Conservation (phyloP, 495 filamentous ascomycete species). For the Penicillium silybi region DNA sequence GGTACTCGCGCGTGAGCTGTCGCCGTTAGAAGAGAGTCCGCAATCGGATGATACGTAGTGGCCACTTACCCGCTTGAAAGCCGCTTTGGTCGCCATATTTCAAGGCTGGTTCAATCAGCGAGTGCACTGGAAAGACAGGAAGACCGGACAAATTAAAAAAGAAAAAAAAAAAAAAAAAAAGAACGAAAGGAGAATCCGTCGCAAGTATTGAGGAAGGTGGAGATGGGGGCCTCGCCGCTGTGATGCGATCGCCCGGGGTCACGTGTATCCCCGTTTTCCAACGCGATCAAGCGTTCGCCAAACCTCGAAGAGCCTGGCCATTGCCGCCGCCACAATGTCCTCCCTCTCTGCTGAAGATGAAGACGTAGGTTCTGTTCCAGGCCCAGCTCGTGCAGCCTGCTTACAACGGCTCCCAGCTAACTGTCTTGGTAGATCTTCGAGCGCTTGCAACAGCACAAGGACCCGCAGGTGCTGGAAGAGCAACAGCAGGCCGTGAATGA, state of each 20-base stretch:
- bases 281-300: slow-evolving; percentile 13
- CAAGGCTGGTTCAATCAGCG: not conserved
- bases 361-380: slow-evolving; percentile 24
- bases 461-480: slow-evolving; percentile 58
- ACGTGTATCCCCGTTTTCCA: slow-evolving; percentile 25
- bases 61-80: slow-evolving; percentile 72
- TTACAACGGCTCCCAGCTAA: not conserved
- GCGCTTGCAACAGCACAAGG: slow-evolving; percentile 56
- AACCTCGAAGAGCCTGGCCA: slow-evolving; percentile 24
- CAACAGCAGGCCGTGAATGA: slow-evolving; percentile 60
- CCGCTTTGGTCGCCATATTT: slow-evolving; percentile 74
- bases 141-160: not conserved
- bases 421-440: slow-evolving; percentile 54
- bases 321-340: slow-evolving; percentile 42
- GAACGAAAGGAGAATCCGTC: not conserved
- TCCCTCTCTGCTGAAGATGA: slow-evolving; percentile 41
- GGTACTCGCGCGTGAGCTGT: slow-evolving; percentile 91
- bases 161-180: not conserved
- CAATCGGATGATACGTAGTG: not conserved
- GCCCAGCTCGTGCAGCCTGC: not conserved
- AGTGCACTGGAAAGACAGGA: not conserved
- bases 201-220: not conserved
- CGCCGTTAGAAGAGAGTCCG: slow-evolving; percentile 14
- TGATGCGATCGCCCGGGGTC: slow-evolving; percentile 8
- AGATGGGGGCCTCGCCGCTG: not conserved